Base-by-base conservation (phyloP, 2,329 filamentous ascomycete species). In the Pseudogymnoascus sp. region DNA sequence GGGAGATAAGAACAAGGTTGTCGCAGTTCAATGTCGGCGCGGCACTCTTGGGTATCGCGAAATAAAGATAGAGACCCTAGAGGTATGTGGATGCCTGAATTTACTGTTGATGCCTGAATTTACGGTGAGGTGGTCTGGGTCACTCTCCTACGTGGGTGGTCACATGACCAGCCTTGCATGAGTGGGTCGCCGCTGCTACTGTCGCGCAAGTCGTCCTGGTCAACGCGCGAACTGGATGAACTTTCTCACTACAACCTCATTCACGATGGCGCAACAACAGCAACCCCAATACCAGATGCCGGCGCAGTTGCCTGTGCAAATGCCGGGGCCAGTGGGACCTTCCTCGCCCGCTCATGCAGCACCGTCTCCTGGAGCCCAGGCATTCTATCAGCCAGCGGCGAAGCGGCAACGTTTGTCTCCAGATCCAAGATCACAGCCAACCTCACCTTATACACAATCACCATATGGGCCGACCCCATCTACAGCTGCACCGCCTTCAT, bases 361-460 rank as follows among this genome's bases (percentile, higher is more conserved):
- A 37, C 82, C 86, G 23, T 87, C 88, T 23, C 86, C 88, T 50
- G 82, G 79, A 60, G 78, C 82, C 21, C 79, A 82, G 83, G 67
- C 77, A 81, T 50, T 88, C 69, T 72, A 75, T 65, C 83, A 88
- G 59, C 89, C 89, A 59, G 87, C 90, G 14, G 84, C 83, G 64
- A 93, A 95, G 78, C 84, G 89, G 73, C 87, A 83, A 73, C 88
- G 85, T 63, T 78, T 90, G 59, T 90, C 88, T 25, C 87, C 88
- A 61, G 87, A 86, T 64, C 83, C 87, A 36, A 77, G 81, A n/a
- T 87, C 89, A 28, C 86, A 88, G 68, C 87, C 88, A 64, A 81
- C 78, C 60, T 89, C 86, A 36, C 84, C 85, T 0, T 86, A 86
- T 71, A 78, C 80, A 67, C 74, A 78, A 69, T 80, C 84, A 66